These are phyloP conservation scores for Gonium pectorale DNA, from an alignment of 139 green algal species.

Conservation along the genomic window DNA sequence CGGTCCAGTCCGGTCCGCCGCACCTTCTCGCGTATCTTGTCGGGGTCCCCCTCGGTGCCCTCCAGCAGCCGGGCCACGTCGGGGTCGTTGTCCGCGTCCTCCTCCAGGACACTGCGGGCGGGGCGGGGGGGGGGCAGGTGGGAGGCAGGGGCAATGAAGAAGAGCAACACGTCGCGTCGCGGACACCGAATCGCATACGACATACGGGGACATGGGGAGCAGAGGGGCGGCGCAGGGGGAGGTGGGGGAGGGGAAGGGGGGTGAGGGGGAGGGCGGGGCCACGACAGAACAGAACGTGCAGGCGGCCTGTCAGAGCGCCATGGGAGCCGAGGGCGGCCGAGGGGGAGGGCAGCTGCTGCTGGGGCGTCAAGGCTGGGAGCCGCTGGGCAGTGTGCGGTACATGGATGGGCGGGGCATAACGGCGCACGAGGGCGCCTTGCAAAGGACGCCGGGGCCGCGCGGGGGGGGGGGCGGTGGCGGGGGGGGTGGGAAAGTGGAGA, in stretches of 20 bases:
- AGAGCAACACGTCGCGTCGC: neutral
- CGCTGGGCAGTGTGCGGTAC: too few species aligned
- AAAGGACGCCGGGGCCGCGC: too few species aligned
- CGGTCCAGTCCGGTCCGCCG: too few species aligned
- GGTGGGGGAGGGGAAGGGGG: neutral
- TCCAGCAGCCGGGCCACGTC: conserved; percentile 64
- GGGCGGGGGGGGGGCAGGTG: neutral
- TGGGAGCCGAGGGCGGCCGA: too few species aligned
- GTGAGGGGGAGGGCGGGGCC: neutral
- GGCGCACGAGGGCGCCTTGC: too few species aligned
- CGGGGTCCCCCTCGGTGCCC: conserved; percentile 64
- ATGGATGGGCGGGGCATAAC: too few species aligned
- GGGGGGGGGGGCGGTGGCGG: too few species aligned
- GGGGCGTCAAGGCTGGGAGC: too few species aligned
- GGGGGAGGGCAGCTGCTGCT: too few species aligned
- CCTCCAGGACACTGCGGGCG: conserved; percentile 61
- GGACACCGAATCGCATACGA: neutral
- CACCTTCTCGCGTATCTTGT: conserved; percentile 65
- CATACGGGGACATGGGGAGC: neutral
- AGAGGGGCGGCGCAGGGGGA: neutral
- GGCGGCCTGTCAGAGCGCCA: too few species aligned
- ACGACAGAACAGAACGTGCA: too few species aligned
- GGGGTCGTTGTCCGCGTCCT: conserved; percentile 68
- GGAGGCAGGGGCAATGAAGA: neutral
- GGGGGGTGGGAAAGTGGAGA: too few species aligned